Conservation (phyloP, 139 green algal species). For the Picochlorum costavermella region DNA sequence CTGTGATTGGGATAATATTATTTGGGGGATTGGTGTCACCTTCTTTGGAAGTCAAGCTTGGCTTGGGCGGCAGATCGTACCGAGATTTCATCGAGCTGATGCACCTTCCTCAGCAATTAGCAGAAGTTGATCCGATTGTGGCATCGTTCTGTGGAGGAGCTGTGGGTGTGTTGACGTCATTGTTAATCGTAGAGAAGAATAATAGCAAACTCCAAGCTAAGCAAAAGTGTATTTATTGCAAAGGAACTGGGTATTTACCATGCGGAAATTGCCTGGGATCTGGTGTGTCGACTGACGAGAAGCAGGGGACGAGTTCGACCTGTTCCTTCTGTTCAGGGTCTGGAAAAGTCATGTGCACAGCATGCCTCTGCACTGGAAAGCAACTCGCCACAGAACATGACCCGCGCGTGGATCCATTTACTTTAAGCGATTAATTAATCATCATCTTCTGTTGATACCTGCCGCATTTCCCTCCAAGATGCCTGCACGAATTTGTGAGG, state of each 20-base stretch:
- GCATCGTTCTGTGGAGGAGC: conserved; percentile 94
- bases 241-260: conserved; percentile 74
- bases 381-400: conserved; percentile 90
- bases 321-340: conserved; percentile 70
- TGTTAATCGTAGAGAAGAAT: conserved; percentile 94
- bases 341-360: conserved; percentile 96
- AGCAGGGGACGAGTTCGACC: background rate
- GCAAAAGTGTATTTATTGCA: conserved; percentile 68
- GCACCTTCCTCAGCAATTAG: conserved; percentile 83
- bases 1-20: conserved; percentile 71
- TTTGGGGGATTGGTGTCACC: conserved; percentile 91
- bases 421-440: conserved; percentile 1
- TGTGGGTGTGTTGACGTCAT: conserved; percentile 84
- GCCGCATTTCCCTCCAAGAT: conserved; percentile 32
- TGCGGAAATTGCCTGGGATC: conserved; percentile 78
- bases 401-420: conserved; percentile 82
- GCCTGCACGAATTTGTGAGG: conserved; percentile 47
- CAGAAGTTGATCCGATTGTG: conserved; percentile 94
- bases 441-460: background rate
- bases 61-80: conserved; percentile 87
- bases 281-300: conserved; percentile 24
- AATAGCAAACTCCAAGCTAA: conserved; percentile 80
- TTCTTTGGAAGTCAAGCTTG: conserved; percentile 83
- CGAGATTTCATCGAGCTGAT: conserved; percentile 82
- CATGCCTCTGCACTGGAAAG: conserved; percentile 92